Percentiles rank a stretch among this genome's conserved stretches.
These are phyloP conservation scores for Solanum virginianum DNA, from an alignment of 257 asterid species.

Conservation along the genomic window DNA sequence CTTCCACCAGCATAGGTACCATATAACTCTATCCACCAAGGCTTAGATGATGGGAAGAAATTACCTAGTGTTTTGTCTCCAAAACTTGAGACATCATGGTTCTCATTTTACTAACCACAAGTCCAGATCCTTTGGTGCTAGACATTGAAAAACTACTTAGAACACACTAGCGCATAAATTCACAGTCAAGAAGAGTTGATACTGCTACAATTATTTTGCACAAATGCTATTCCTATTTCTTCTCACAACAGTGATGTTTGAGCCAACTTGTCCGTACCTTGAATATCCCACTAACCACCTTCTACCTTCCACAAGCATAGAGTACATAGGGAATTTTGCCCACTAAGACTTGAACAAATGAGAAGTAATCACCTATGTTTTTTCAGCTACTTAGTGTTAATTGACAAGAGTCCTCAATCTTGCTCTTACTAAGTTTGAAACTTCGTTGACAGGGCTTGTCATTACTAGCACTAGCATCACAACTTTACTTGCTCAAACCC, in stretches of 20 bases:
- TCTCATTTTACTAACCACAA: background rate
- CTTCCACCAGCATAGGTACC: background rate
- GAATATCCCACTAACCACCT: background rate
- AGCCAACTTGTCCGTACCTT: background rate
- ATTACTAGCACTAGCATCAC: slow-evolving; percentile 53
- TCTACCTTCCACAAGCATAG: background rate
- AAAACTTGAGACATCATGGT: background rate
- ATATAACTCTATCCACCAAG: background rate
- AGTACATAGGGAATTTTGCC: background rate
- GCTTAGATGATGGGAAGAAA: background rate
- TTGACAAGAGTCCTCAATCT: background rate
- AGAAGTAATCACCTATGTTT: background rate
- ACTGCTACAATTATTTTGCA: background rate
- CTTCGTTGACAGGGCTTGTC: slow-evolving; percentile 48
- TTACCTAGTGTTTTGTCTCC: background rate
- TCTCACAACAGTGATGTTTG: background rate
- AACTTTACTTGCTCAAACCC: slow-evolving; percentile 59
- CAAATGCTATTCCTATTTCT: background rate
- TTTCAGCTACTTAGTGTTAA: background rate
- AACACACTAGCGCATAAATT: background rate
- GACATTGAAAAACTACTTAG: background rate
- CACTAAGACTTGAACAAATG: background rate
- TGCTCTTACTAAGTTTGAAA: background rate
- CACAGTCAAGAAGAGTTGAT: background rate
- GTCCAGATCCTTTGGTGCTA: background rate